phyloP scores from a whole-genome alignment of 768 basidiomycete species.

The Trametes cingulata region DNA sequence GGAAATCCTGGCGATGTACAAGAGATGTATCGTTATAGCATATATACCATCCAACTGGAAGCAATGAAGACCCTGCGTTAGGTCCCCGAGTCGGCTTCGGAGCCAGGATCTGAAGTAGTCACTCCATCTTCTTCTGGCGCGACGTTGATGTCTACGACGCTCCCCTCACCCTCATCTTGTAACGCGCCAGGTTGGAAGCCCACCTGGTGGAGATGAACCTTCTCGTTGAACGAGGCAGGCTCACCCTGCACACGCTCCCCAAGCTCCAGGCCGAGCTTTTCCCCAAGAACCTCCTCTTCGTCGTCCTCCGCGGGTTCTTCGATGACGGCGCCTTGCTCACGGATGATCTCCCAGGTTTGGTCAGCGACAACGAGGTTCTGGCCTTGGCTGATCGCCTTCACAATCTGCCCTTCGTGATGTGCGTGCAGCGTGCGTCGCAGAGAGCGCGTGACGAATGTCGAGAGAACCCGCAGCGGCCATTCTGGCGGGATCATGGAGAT shows the following conservation, averaged over 20 bases:
- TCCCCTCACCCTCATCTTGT: background rate
- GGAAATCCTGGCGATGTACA: constrained; percentile 1
- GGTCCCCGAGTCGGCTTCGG: constrained; percentile 7
- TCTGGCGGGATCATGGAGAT: constrained; percentile 65
- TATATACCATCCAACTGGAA: constrained; percentile 20
- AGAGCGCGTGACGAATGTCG: constrained; percentile 78
- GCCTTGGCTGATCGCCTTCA: constrained; percentile 76
- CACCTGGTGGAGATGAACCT: constrained; percentile 13
- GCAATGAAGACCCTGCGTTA: background rate
- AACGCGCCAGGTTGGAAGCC: background rate
- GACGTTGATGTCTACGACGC: constrained; percentile 16
- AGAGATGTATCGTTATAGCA: constrained; percentile 15
- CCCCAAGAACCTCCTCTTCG: constrained; percentile 36
- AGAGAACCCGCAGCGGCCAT: constrained; percentile 74
- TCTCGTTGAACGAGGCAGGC: constrained; percentile 29
- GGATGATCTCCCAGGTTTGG: constrained; percentile 53
- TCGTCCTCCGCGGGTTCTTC: constrained; percentile 57
- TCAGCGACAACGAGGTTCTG: constrained; percentile 78
- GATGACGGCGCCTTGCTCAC: constrained; percentile 65
- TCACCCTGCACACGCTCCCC: constrained; percentile 23
- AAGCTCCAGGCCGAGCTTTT: constrained; percentile 21
- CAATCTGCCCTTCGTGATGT: constrained; percentile 67
- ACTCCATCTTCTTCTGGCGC: background rate
- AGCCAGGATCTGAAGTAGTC: background rate
- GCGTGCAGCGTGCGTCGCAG: constrained; percentile 75